phyloP scores from a whole-genome alignment of 805 yeast species.

The Hagleromyces aurorensis region DNA sequence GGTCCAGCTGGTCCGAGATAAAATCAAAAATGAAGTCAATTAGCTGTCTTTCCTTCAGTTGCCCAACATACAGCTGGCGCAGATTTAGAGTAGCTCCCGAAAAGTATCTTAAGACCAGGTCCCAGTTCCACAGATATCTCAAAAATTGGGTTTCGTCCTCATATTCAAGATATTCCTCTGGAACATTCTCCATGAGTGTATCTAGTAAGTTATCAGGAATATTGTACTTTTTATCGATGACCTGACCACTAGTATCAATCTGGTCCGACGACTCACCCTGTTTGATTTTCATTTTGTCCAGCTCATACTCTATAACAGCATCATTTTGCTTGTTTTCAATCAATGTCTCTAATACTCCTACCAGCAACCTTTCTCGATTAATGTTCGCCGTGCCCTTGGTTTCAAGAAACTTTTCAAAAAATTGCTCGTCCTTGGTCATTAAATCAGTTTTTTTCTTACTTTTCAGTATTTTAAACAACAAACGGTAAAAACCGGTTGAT shows the following conservation, averaged over 20 bases:
- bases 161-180: slow-evolving; percentile 34
- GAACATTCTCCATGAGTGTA: slow-evolving; percentile 23
- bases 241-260: slow-evolving; percentile 4
- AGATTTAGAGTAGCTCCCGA: slow-evolving; percentile 56
- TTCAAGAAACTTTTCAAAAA: slow-evolving; percentile 31
- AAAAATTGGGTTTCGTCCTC: slow-evolving; percentile 33
- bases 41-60: slow-evolving; percentile 43
- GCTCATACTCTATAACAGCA: slow-evolving; percentile 52
- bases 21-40: slow-evolving; percentile 45
- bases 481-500: slow-evolving; percentile 30
- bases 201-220: slow-evolving; percentile 33
- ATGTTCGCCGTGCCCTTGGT: slow-evolving; percentile 12
- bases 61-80: slow-evolving; percentile 50
- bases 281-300: slow-evolving; percentile 27
- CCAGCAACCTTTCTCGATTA: slow-evolving; percentile 39
- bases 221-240: slow-evolving; percentile 20
- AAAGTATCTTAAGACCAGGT: slow-evolving; percentile 52
- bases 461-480: slow-evolving; percentile 29
- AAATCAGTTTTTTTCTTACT: slow-evolving; percentile 30
- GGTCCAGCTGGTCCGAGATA: slow-evolving; percentile 48
- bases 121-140: slow-evolving; percentile 62
- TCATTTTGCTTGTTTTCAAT: slow-evolving; percentile 48
- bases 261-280: slow-evolving; percentile 11
- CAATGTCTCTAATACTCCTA: slow-evolving; percentile 33
- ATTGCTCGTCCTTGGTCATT: slow-evolving; percentile 27